Base-by-base conservation (phyloP, 331 rosid genomes). In the Acacia concinna region DNA sequence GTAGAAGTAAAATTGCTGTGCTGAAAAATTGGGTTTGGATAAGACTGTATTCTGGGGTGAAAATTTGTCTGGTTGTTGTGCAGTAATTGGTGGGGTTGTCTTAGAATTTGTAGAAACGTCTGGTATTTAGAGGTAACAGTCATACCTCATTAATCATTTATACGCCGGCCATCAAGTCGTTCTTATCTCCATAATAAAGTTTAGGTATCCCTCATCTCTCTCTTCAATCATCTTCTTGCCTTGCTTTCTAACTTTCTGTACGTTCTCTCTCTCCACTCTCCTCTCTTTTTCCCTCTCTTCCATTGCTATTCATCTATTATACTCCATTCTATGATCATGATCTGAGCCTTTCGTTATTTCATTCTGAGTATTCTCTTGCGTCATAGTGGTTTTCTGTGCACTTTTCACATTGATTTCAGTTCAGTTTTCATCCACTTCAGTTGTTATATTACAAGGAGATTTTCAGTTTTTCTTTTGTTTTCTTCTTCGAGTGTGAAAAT, bases 291-390 rank as follows among this genome's bases (percentile, higher is more conserved):
- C 51, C 7, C 40, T 66, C 34, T 7, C 37, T 56, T 51, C 59
- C 56, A 51, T 79, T 49, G 64, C 62, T 76, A 75, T 79, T 72
- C 59, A 70, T 40, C 56, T 65, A 75, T 71, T 73, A 18, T 68
- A 32, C 47, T 27, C 10, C 20, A 8, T 27, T 8, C 18, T 31
- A n/a, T 32, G 12, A 11, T 18, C 65, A 73, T 76, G 74, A 77
- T 73, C 73, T 83, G 76, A 43, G 63, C 69, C 72, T 85, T 64
- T 38, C 65, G 63, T 44, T 46, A 0, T 78, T 81, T 83, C 78
- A 69, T 81, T 78, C 30, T 69, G 74, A 74, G 71, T 47, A 62
- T 6, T 78, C 79, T 81, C 75, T 80, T 83, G 78, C 81, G 63
- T 52, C 37, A 54, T 60, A 65, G 54, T 86, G 79, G 67, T 83